Percentiles rank a stretch among this genome's conserved stretches.
phyloP scores from a whole-genome alignment of 2,329 filamentous ascomycete species.

The Calonectria pseudoreteaudii region DNA sequence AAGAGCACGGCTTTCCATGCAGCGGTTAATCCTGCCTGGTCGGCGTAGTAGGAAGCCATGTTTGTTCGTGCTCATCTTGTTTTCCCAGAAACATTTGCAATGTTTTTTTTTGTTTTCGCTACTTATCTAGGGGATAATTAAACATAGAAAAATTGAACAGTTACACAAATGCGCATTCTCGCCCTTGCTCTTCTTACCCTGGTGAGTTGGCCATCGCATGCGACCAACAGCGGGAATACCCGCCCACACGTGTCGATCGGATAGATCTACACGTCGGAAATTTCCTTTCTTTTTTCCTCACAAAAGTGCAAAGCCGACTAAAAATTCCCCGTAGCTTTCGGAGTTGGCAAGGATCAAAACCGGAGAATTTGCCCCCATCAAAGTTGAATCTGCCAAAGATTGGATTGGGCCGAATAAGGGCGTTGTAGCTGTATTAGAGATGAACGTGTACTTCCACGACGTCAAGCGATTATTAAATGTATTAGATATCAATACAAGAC shows the following conservation, averaged over 20 bases:
- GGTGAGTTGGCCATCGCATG: not conserved
- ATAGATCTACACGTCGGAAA: not conserved
- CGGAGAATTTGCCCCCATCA: not conserved
- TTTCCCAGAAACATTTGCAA: not conserved
- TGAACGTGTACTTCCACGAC: not conserved
- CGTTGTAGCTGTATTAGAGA: not conserved
- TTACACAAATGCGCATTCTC: not conserved
- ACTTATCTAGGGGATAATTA: not conserved
- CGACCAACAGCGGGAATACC: not conserved
- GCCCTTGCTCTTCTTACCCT: not conserved
- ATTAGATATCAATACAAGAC: slow-evolving; percentile 27
- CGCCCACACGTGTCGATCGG: not conserved
- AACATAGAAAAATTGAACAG: not conserved
- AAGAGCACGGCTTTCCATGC: not conserved
- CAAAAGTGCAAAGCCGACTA: not conserved
- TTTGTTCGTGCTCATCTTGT: not conserved
- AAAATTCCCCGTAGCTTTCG: not conserved
- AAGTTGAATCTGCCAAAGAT: not conserved
- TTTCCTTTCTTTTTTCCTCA: not conserved
- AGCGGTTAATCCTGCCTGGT: not conserved
- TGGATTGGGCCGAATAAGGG: not conserved
- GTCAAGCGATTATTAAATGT: slow-evolving; percentile 20
- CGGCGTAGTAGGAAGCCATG: not conserved
- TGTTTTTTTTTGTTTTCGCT: not conserved
- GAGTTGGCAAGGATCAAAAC: not conserved